These are phyloP conservation scores for Balamuthia mandrillaris DNA, from an alignment of 208 protist species.

Conservation along the genomic window DNA sequence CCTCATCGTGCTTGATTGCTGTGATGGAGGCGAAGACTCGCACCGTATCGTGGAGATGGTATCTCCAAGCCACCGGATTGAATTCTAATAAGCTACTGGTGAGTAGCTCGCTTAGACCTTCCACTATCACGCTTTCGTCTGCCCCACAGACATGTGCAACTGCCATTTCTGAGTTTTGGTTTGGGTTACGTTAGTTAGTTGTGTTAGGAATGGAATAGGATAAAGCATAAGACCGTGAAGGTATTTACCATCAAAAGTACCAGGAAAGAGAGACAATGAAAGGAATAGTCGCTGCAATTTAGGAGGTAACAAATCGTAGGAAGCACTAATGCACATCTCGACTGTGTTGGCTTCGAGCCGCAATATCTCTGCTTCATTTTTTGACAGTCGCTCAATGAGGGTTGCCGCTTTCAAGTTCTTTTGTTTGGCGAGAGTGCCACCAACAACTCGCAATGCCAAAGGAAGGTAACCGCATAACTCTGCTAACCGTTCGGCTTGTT, in stretches of 20 bases:
- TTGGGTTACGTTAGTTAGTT: not conserved
- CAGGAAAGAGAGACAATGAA: not conserved
- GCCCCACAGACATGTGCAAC: not conserved
- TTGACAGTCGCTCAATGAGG: not conserved
- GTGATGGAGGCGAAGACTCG: not conserved
- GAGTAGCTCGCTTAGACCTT: not conserved
- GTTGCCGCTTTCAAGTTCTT: not conserved
- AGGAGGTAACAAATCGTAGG: not conserved
- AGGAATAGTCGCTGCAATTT: not conserved
- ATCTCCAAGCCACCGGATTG: constrained; percentile 5
- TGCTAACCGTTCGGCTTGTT: constrained; percentile 1
- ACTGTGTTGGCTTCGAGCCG: constrained; percentile 15
- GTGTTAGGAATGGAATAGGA: not conserved
- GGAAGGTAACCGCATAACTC: not conserved
- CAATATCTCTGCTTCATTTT: constrained; percentile 1
- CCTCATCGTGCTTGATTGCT: not conserved
- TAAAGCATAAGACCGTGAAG: not conserved
- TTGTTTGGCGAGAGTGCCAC: constrained; percentile 3
- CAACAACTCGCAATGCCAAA: not conserved
- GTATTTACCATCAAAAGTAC: not conserved
- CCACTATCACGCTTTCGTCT: not conserved
- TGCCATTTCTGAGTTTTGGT: not conserved
- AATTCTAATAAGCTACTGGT: constrained; percentile 8
- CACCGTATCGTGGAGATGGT: constrained; percentile 1
- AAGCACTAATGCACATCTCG: constrained; percentile 5